Conservation (phyloP, 2,329 filamentous ascomycete genomes). For the Metarhizium guizhouense region DNA sequence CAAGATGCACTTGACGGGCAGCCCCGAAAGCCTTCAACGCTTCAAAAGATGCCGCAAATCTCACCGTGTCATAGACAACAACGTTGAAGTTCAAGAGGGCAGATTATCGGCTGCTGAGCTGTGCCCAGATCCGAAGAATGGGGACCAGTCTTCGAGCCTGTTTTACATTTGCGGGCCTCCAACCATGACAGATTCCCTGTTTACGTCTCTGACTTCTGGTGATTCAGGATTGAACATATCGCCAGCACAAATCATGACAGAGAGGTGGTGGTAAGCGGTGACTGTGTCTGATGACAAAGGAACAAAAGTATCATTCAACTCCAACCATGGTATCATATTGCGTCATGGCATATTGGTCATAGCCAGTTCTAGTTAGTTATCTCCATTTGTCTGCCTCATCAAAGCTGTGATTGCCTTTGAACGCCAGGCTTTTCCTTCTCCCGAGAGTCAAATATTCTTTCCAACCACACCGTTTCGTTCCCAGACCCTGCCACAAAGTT, state of each 20-base stretch:
- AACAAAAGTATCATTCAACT: not conserved
- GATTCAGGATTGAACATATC: conserved; percentile 28
- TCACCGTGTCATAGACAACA: not conserved
- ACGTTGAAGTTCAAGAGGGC: conserved; percentile 18
- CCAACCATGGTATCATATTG: conserved; percentile 17
- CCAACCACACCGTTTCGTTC: not conserved
- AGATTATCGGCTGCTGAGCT: conserved; percentile 37
- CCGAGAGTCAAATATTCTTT: not conserved
- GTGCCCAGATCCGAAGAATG: conserved; percentile 15
- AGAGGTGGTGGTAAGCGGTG: conserved; percentile 52
- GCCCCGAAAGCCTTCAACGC: not conserved
- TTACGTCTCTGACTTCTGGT: conserved; percentile 32
- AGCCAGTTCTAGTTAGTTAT: not conserved
- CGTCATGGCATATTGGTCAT: not conserved
- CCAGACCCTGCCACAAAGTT: not conserved
- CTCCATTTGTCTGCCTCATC: not conserved
- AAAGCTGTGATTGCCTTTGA: not conserved
- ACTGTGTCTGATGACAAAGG: not conserved
- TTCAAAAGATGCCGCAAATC: not conserved
- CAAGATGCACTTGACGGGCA: conserved; percentile 38
- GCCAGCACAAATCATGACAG: conserved; percentile 40
- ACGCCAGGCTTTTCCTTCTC: not conserved
- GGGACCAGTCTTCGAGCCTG: conserved; percentile 32
- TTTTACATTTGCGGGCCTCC: conserved; percentile 63
- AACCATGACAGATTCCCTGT: conserved; percentile 59